Base-by-base conservation (phyloP, 192 early-diverging fungal genomes). In the Backusella tuberculispora region DNA sequence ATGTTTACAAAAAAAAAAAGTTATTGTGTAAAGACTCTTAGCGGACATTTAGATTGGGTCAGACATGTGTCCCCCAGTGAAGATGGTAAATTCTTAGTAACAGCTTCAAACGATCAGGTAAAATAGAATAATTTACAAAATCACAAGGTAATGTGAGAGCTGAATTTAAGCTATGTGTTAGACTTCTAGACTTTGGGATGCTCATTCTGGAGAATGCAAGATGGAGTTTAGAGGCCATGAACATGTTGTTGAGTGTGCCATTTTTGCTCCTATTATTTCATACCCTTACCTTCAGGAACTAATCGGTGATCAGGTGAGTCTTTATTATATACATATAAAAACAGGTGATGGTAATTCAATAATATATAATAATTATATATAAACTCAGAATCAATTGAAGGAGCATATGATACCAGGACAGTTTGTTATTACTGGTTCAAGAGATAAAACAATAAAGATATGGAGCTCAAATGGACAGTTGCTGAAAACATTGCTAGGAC, bases 1-100 rank as follows among this genome's bases (percentile, higher is more conserved):
- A 71, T 73, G 10, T 46, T 46, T 46, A 46, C 10, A 46, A 21
- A n/a, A 53, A 9, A 53, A 17, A 26, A 60, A 26, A 91, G 95
- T 21, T 96, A 91, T 77, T 95, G 95, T 83, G 77, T 89, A 19
- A 92, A 91, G 67, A 97, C 95, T 1, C 76, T 95, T n/a, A 63
- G 75, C 4, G 96, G 94, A 19, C 95, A 97, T 79, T 72, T 84
- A n/a, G 96, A 97, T 72, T 98, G 97, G 97, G 94, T 98, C 40
- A 89, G 96, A 45, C 80, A 75, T 47, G 87, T 93, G 0, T 85
- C 85, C 41, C 86, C 86, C n/a, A 87, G 86, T 63, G 86, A 89
- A 15, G 94, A 96, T 77, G 89, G 92, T 0, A 86, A 83, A 69
- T 77, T 91, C 66, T 68, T 98, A 29, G 90, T 92, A 21, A 95